These are phyloP conservation scores for Ophiognomonia clavigignenti-juglandacearum DNA, from an alignment of 2,329 filamentous ascomycete genomes.

Conservation along the genomic window DNA sequence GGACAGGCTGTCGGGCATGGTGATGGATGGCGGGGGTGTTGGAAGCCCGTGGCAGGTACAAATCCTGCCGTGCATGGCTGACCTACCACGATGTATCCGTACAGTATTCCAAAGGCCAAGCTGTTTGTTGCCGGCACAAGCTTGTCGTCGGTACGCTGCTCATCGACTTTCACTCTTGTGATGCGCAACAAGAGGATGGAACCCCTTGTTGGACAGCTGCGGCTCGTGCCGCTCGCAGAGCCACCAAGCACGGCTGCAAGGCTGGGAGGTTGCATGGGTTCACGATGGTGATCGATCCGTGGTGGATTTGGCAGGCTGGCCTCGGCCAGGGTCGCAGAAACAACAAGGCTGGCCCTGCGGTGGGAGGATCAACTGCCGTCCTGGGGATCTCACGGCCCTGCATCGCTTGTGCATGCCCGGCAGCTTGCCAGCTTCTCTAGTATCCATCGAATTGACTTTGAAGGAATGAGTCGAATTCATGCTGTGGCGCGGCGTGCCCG, in stretches of 20 bases:
- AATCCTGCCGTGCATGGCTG: too few species aligned
- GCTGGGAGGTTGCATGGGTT: background rate
- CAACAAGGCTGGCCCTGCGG: constrained; percentile 9
- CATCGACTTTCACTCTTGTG: too few species aligned
- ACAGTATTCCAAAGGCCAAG: too few species aligned
- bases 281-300: background rate
- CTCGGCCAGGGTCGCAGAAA: background rate
- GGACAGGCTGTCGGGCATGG: too few species aligned
- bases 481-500: background rate
- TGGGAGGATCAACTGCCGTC: constrained; percentile 13
- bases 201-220: background rate
- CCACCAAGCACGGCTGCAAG: too few species aligned
- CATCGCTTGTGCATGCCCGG: constrained; percentile 2
- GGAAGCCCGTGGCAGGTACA: too few species aligned
- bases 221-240: background rate
- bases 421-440: background rate
- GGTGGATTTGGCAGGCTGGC: background rate
- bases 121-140: too few species aligned
- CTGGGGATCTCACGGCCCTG: constrained; percentile 8
- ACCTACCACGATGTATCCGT: too few species aligned
- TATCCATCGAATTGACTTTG: background rate
- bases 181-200: too few species aligned
- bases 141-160: too few species aligned
- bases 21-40: too few species aligned
- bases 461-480: background rate